Percentiles rank a stretch among this genome's conserved stretches.
These are phyloP conservation scores for Marasmius fiardii DNA, from an alignment of 1,284 basidiomycete species.

Conservation along the genomic window DNA sequence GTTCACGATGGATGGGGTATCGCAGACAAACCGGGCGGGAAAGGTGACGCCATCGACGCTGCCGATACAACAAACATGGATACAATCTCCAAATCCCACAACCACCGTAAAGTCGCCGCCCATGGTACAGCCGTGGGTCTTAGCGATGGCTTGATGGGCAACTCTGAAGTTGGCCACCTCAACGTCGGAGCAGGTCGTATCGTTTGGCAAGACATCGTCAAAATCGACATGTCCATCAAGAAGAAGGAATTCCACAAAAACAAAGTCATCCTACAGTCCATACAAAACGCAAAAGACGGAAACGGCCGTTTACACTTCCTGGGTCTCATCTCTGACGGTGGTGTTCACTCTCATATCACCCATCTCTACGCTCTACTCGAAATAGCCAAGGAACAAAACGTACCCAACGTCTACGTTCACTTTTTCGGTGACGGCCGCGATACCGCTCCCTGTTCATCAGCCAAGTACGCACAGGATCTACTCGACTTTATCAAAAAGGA, in stretches of 20 bases:
- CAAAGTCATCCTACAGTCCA: constrained; percentile 65
- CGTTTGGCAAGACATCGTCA: constrained; percentile 94
- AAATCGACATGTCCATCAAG: constrained; percentile 91
- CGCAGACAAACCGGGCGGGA: constrained; percentile 57
- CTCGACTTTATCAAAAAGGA: constrained; percentile 73
- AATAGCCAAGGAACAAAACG: constrained; percentile 79
- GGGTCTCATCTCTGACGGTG: too few relatives aligned
- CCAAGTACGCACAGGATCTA: constrained; percentile 72
- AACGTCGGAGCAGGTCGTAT: constrained; percentile 92
- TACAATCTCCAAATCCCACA: constrained; percentile 74
- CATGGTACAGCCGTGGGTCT: constrained; percentile 87
- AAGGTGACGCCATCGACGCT: constrained; percentile 85
- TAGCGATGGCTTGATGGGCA: constrained; percentile 91
- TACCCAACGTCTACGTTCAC: constrained; percentile 85
- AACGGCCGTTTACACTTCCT: constrained; percentile 82
- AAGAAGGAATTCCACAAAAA: constrained; percentile 85
- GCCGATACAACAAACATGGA: constrained; percentile 88
- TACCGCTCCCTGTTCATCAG: constrained; percentile 73
- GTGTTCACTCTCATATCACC: constrained; percentile 83
- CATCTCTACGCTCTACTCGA: constrained; percentile 87
- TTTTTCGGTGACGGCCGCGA: too few relatives aligned
- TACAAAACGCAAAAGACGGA: constrained; percentile 75
- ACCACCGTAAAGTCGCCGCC: constrained; percentile 70
- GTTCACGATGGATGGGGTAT: constrained; percentile 96
- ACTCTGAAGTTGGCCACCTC: constrained; percentile 91